phyloP scores from a whole-genome alignment of 2,329 filamentous ascomycete species.

The Claviceps sp. region DNA sequence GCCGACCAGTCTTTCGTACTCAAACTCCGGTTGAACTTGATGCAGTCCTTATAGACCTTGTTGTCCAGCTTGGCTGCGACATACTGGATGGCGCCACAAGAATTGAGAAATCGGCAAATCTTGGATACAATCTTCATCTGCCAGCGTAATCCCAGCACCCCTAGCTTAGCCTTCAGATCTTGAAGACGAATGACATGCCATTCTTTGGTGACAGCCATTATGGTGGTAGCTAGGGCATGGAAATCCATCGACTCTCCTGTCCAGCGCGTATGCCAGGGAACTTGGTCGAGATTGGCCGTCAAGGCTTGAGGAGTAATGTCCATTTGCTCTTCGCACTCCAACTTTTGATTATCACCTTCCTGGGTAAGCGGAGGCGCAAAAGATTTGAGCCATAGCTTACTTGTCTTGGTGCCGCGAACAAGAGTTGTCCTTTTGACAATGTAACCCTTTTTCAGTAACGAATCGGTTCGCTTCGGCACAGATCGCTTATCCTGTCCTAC shows the following conservation, averaged over 20 bases:
- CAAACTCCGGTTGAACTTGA: constrained; percentile 44
- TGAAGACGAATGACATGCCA: constrained; percentile 45
- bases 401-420: constrained; percentile 45
- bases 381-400: constrained; percentile 45
- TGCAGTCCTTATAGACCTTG: constrained; percentile 46
- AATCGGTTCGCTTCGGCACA: constrained; percentile 46
- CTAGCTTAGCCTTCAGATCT: constrained; percentile 45
- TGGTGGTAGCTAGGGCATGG: constrained; percentile 40
- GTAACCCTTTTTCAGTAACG: constrained; percentile 45
- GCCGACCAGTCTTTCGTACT: constrained; percentile 42
- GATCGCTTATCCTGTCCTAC: constrained; percentile 51
- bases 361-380: constrained; percentile 36
- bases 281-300: constrained; percentile 34
- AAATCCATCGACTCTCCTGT: constrained; percentile 46
- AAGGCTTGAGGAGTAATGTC: constrained; percentile 26
- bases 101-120: constrained; percentile 43
- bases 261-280: constrained; percentile 43
- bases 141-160: constrained; percentile 38
- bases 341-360: constrained; percentile 13
- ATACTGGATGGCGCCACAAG: constrained; percentile 40
- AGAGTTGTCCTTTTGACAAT: constrained; percentile 47
- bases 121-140: constrained; percentile 48
- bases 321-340: constrained; percentile 18
- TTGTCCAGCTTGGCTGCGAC: constrained; percentile 41
- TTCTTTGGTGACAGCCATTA: constrained; percentile 42